Base-by-base conservation (phyloP, 2,329 filamentous ascomycete species). In the Bipolaris zeicola region DNA sequence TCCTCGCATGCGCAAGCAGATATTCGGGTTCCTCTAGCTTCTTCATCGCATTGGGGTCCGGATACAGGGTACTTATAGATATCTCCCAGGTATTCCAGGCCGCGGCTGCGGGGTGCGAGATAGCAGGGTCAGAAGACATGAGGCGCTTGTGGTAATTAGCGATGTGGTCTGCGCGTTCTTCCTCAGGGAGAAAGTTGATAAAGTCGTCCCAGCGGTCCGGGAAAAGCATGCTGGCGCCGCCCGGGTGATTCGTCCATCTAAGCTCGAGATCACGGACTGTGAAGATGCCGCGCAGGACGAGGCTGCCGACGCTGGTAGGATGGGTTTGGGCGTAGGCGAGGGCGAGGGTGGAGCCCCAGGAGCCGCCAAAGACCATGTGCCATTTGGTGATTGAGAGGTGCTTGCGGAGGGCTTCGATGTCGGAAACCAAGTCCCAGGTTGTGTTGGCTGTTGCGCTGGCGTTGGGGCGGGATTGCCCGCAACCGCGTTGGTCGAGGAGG, bases 401-500 rank as follows among this genome's bases (percentile, higher is more conserved):
- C 14, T 70, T 58, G 37, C 80, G 75, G 1, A 82, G 66, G 1
- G 66, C 62, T 57, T 82, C 80, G 58, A 82, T 78, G 56, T 82
- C 80, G n/a, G 72, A 61, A 3, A 81, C 73, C 0, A 82, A 68
- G 53, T 77, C 66, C 70, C 75, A 75, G 2, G 80, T 81, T 0
- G 77, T 81, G 68, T 82, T 82, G 45, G 81, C 74, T 10, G 68
- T 63, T 2, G 79, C 71, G 24, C 75, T 74, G 22, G 77, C 76
- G 16, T 69, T 65, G 6, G 80, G 80, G 0, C 71, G 70, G 5
- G 79, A 82, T 58, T 78, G 72, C 5, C 80, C 80, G 14, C 70
- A 74, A 6, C 80, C 80, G 14, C 80, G 76, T 61, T 82, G 80
- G 62, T 82, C 80, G 46, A 82, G 69, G 36, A 82, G 76, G 24